phyloP scores from a whole-genome alignment of 805 yeast genomes.

The Candida nemodendra region DNA sequence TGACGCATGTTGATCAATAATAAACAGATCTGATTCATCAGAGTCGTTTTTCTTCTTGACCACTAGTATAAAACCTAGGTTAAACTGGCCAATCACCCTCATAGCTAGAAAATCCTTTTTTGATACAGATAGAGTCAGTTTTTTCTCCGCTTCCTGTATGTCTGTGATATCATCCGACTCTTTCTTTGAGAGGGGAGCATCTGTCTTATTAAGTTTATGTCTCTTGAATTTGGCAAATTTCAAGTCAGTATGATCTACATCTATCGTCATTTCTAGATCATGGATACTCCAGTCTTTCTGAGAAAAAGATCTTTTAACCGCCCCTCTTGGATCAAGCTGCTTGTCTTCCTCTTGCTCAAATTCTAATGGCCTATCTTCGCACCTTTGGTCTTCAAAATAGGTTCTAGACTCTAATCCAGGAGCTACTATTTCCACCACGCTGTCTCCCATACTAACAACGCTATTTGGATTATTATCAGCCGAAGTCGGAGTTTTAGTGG shows the following conservation, averaged over 20 bases:
- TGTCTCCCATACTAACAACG: too few species aligned
- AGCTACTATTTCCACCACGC: too few species aligned
- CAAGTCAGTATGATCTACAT: conserved; percentile 1
- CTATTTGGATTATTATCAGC: too few species aligned
- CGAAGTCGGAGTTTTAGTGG: too few species aligned
- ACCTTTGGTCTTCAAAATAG: too few species aligned
- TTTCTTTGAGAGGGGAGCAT: not conserved
- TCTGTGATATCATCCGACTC: conserved; percentile 44
- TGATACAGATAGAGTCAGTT: conserved; percentile 57
- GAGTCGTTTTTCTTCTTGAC: conserved; percentile 40
- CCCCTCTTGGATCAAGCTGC: too few species aligned
- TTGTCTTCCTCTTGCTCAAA: too few species aligned
- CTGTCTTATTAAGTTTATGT: not conserved
- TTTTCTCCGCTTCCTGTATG: conserved; percentile 52
- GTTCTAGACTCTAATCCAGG: too few species aligned
- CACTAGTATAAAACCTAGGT: conserved; percentile 89
- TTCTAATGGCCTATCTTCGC: too few species aligned
- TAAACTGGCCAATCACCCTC: conserved; percentile 90
- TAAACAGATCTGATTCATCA: conserved; percentile 61
- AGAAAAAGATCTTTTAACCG: too few species aligned
- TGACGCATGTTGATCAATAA: conserved; percentile 96
- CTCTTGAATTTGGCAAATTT: conserved; percentile 2
- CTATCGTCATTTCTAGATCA: conserved; percentile 5
- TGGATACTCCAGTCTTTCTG: conserved; percentile 2
- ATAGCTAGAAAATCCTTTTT: conserved; percentile 73